Base-by-base conservation (phyloP, 2,329 filamentous ascomycete species). In the Sporothrix brunneoviolacea region DNA sequence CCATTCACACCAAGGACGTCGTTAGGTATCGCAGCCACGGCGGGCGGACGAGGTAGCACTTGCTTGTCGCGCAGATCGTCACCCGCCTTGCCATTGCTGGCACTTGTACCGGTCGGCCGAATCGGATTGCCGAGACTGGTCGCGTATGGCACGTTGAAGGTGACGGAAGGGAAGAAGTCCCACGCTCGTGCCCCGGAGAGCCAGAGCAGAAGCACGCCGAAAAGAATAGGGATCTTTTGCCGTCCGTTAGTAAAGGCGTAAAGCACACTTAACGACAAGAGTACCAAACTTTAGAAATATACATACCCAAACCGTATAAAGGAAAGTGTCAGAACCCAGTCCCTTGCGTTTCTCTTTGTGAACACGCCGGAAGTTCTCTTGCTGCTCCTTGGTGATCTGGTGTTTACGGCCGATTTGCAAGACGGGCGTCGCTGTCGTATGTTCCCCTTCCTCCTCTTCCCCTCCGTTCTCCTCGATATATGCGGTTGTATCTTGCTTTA, bases 251-350 rank as follows among this genome's bases (percentile, higher is more conserved):
- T 12, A 13, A 35, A 18, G n/a, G n/a, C n/a, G n/a, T n/a, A n/a
- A n/a, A n/a, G n/a, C n/a, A n/a, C n/a, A 4, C 18, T 12, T 10
- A 44, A 18, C 13, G 21, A 40, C n/a, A n/a, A n/a, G n/a, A n/a
- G n/a, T n/a, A n/a, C n/a, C n/a, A n/a, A n/a, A n/a, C n/a, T n/a
- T n/a, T n/a, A n/a, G n/a, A n/a, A n/a, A n/a, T n/a, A n/a, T 33
- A 52, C 72, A 61, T 75, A 84, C 80, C 82, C 82, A 86, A 59
- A 86, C 74, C 58, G 84, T 82, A 69, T 83, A 85, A 40, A 86
- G 69, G 61, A 84, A 83, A 58, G 76, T 75, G 60, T 86, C 82
- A 52, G 77, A 78, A 57, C 79, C 75, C 53, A 83, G 68, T 53
- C 73, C 75, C 73, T 84, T 84, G 59, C 82, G 69, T 63, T 79